Base-by-base conservation (phyloP, 805 yeast species). In the Hanseniaspora taiwanica region DNA sequence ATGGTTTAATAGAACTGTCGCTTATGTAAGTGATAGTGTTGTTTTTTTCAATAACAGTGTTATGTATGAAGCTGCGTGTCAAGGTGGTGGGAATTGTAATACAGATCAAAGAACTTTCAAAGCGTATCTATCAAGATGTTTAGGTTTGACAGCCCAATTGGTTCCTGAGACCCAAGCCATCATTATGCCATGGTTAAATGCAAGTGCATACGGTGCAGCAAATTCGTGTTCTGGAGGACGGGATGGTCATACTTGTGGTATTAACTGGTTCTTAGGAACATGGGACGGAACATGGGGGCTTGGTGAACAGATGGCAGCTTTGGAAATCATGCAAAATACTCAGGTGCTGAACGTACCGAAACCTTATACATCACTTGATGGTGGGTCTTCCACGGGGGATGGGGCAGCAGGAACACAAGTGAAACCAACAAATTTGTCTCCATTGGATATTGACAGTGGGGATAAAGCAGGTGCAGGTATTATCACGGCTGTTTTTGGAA, bases 291-390 rank as follows among this genome's bases (percentile, higher is more conserved):
- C 50, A 33, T 81, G 71, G 52, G 91, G 93, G 21, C 61, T 82
- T 21, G 91, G 91, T 48, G 93, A 81, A 59, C 85, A 81, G 59
- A 76, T 81, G 74, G 62, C 70, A 38, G 83, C 91, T 0, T 63
- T 79, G 44, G 91, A 81, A 55, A 69, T 68, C 2, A 69, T 81
- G 35, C 73, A 69, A 46, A 68, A 64, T 39, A 52, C 74, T 36
- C 48, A 75, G 43, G 65, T 68, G 14, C 55, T 53, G 29, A 51
- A 65, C 4, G 59, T 67, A 36, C 69, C 68, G 3, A 69, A 75
- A 8, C 82, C 82, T 18, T 74, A 60, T 40, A 73, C 78, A 33
- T 59, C 69, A 19, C 46, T 54, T 14, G 59, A 54, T 24, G 81
- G 81, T 47, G 81, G 81, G 37, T 50, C 73, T 3, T 72, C 79